These are phyloP conservation scores for Amaranthus cruentus DNA, from an alignment of 148 eudicot species.

Conservation along the genomic window DNA sequence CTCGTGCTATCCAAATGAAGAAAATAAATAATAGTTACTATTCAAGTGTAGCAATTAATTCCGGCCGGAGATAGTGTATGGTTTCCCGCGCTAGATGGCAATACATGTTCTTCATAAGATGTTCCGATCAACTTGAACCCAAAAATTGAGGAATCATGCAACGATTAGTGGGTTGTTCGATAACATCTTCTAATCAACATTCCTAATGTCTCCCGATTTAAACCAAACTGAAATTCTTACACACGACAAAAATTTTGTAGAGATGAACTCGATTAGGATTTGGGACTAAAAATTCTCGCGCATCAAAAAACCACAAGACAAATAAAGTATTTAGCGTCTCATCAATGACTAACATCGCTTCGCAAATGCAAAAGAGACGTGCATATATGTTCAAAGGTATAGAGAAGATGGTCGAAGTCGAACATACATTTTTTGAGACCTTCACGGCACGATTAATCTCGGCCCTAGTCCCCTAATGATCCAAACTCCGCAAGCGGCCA, in stretches of 20 bases:
- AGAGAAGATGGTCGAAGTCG: not conserved
- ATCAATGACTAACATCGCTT: not conserved
- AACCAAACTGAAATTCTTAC: not conserved
- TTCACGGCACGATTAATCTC: constrained; percentile 10
- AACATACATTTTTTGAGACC: constrained; percentile 4
- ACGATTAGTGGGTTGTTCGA: too few species aligned
- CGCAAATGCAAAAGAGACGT: not conserved
- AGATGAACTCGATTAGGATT: not conserved
- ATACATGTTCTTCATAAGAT: not conserved
- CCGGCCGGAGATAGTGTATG: too few species aligned
- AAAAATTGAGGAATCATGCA: not conserved
- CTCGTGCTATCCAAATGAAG: too few species aligned
- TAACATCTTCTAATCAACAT: not conserved
- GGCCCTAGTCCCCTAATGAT: constrained; percentile 9
- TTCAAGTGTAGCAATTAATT: too few species aligned
- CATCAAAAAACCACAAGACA: not conserved
- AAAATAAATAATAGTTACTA: too few species aligned
- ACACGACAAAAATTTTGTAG: not conserved
- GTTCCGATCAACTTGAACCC: not conserved
- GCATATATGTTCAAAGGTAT: too few species aligned
- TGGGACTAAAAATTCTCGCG: not conserved
- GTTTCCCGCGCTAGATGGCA: too few species aligned
- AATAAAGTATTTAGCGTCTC: not conserved
- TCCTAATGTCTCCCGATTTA: not conserved
- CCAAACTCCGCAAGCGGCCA: constrained; percentile 38